Evolutionary conservation across 805 yeast species (phyloP), one percentile per base, ranked within the genome.

Genomic region (Candida koratica): DNA sequence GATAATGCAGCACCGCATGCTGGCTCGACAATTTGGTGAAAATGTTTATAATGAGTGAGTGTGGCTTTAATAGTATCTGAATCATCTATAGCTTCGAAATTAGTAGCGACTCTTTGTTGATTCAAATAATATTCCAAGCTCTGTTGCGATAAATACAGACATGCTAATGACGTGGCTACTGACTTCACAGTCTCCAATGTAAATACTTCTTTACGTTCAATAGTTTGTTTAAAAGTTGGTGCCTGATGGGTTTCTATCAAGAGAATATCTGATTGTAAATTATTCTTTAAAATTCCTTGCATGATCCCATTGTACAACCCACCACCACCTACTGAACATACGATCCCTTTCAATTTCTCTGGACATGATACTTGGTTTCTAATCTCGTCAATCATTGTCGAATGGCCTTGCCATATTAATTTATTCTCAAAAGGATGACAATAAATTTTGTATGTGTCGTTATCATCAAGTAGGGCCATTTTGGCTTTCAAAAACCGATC

Each of bases 241-340:
- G 64, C 53, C 36, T 51, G 56, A n/a, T 27, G 29, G 2, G 66
- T 56, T 39, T 60, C 64, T 18, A 59, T 41, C 6, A 55, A 54
- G n/a, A 60, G 36, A 6, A 60, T 50, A 32, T 31, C 47, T 4
- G 47, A 20, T 3, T 34, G 15, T 8, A 28, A 18, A 17, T 48
- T 44, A 24, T 52, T 42, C 5, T 19, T 19, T 5, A 38, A 25
- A 13, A 58, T 41, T 10, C 63, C 66, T 9, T 42, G 44, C 16
- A 55, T 46, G 2, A 60, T 41, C 1, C 66, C 66, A 39, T 53
- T 56, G 44, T 57, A 60, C n/a, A 60, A 45, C 2, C 66, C 64
- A 4, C 66, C 66, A 6, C 66, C 66, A 6, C 66, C 66, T 20
- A 53, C 55, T 17, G 61, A 53, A 41, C 61, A 56, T 2, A 57